Base-by-base conservation (phyloP, 768 basidiomycete species). In the Trametes cinnabarina region DNA sequence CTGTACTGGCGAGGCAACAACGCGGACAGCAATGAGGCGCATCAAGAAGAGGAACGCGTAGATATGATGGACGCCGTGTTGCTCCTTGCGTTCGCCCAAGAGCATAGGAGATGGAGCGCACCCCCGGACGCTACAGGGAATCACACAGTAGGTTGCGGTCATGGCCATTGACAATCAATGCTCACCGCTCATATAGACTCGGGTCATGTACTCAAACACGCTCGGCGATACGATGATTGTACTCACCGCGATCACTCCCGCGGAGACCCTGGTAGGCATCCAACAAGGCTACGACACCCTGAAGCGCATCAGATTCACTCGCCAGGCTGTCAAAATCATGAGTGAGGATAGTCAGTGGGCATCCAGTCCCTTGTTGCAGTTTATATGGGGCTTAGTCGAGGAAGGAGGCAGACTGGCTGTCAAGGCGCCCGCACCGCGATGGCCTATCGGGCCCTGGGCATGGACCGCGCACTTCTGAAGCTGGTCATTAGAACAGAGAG, bases 401-500 rank as follows among this genome's bases (percentile, higher is more conserved):
- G 54, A 55, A 9, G 54, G 20, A 2, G 28, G 47, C 9, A 14
- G 19, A 6, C 47, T 55, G 9, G 46, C 54, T 4, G 26, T 4
- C 17, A 55, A 55, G 26, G 32, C 54, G 8, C 54, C 54, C 19
- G n/a, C 54, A n/a, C 54, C 54, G 6, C 30, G 46, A 14, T 55
- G 54, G 54, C 46, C 54, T 4, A 55, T 55, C 15, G 54, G 54
- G 7, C 54, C 54, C 1, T 55, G 54, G 54, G 54, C 54, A 15
- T 55, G 54, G 54, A 55, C 54, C n/a, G 41, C 54, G 12, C 54
- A 54, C 22, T 54, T 54, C 23, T 53, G 52, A 53, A 19, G 15
- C 7, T 30, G n/a, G n/a, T n/a, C n/a, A n/a, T n/a, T 32, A 32
- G 5, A 11, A 32, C 30, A 32, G 30, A 32, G n/a, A n/a, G n/a